A percentile compares a stretch with the other conserved stretches of the same genome.
These are phyloP conservation scores for Leptographium lundbergii DNA, from an alignment of 2,329 filamentous ascomycete genomes.

Conservation along the genomic window DNA sequence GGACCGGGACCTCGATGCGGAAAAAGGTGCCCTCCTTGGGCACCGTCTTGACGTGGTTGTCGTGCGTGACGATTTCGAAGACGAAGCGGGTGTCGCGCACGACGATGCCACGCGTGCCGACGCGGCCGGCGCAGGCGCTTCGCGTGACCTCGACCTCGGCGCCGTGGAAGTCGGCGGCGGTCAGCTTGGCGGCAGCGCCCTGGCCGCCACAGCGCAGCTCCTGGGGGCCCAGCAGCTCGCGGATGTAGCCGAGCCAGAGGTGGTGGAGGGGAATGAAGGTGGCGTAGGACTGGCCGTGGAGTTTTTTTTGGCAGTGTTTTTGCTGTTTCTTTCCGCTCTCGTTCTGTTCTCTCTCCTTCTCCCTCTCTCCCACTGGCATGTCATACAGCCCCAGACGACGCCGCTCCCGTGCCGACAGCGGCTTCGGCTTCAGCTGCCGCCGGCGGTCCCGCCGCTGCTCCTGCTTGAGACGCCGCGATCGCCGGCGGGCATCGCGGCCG, in stretches of 20 bases:
- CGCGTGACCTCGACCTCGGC: constrained; percentile 71
- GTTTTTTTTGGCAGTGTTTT: neutral
- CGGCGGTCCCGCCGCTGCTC: constrained; percentile 30
- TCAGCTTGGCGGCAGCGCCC: constrained; percentile 58
- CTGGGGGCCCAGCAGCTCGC: constrained; percentile 57
- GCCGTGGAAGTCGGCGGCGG: constrained; percentile 83
- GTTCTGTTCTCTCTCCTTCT: neutral
- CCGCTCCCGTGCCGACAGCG: constrained; percentile 70
- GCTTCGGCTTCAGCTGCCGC: constrained; percentile 41
- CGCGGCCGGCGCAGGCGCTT: constrained; percentile 66
- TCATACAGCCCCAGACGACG: constrained; percentile 61
- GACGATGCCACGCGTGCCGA: constrained; percentile 77
- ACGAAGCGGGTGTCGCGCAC: constrained; percentile 78
- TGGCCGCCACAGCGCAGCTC: constrained; percentile 43
- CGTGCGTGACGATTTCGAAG: constrained; percentile 69
- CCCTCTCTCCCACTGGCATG: constrained; percentile 34
- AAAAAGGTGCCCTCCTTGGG: constrained; percentile 90
- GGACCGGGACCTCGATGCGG: constrained; percentile 49
- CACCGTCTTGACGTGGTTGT: constrained; percentile 59
- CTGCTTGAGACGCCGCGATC: constrained; percentile 32
- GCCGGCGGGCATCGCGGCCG: constrained; percentile 43
- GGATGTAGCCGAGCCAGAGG: constrained; percentile 77
- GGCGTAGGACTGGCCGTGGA: constrained; percentile 42
- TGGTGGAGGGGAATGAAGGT: constrained; percentile 66
- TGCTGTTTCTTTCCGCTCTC: neutral